A percentile compares a stretch with the other conserved stretches of the same genome.
Evolutionary conservation across 2,329 filamentous ascomycete species (phyloP).

Genomic region (Fusarium humuli): DNA sequence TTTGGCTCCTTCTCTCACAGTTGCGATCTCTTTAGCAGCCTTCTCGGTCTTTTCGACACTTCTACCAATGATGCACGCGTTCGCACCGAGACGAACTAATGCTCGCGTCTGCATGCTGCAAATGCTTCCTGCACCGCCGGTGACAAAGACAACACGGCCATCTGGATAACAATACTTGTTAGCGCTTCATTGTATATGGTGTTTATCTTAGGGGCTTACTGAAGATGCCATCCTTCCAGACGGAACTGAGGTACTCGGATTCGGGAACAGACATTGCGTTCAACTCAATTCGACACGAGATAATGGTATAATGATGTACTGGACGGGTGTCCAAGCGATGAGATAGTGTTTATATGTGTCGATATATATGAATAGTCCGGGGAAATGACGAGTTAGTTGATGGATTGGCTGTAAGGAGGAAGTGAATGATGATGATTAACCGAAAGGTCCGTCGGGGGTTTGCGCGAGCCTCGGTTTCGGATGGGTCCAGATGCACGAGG

Average conservation of each 20-base stretch:
- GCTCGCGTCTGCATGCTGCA: constrained; percentile 95
- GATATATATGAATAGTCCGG: not conserved
- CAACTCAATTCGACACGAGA: not conserved
- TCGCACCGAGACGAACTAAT: constrained; percentile 88
- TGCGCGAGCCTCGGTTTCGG: constrained; percentile 36
- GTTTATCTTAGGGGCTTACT: constrained; percentile 62
- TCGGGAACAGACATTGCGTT: constrained; percentile 73
- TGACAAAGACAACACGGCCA: constrained; percentile 92
- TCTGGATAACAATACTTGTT: constrained; percentile 61
- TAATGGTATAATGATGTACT: not conserved
- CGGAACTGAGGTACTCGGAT: constrained; percentile 80
- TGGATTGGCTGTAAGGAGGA: not conserved
- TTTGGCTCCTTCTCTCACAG: constrained; percentile 79
- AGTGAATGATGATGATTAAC: not conserved
- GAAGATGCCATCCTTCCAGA: constrained; percentile 91
- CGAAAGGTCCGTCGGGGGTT: constrained; percentile 2
- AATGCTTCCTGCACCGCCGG: constrained; percentile 92
- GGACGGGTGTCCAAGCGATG: not conserved
- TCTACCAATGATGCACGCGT: constrained; percentile 93
- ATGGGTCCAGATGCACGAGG: constrained; percentile 18
- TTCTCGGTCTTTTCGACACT: constrained; percentile 88
- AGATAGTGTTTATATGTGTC: not conserved
- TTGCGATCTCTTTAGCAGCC: constrained; percentile 84
- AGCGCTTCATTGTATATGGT: not conserved
- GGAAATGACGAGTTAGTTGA: not conserved